These are phyloP conservation scores for Penicillium olsonii DNA, from an alignment of 2,329 filamentous ascomycete species.

Conservation along the genomic window DNA sequence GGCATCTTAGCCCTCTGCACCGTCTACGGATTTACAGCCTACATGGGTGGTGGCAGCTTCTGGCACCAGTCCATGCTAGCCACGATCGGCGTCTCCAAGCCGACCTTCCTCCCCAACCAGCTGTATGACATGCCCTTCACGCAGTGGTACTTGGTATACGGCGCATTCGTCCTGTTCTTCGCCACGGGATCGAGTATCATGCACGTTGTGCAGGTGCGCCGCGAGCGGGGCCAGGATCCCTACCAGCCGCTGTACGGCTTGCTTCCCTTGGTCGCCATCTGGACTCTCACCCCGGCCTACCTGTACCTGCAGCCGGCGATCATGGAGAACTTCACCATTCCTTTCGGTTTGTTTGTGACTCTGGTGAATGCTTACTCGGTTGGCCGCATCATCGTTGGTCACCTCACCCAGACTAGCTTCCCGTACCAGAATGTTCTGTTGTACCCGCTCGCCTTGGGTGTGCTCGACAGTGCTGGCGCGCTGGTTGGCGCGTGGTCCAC, in stretches of 20 bases:
- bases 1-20: conserved; percentile 81
- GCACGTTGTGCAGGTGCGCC: conserved; percentile 82
- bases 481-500: conserved; percentile 69
- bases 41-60: conserved; percentile 84
- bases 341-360: conserved; percentile 85
- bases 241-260: conserved; percentile 73
- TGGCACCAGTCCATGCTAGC: conserved; percentile 83
- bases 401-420: conserved; percentile 83
- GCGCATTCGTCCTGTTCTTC: conserved; percentile 74
- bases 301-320: conserved; percentile 83
- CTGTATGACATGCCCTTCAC: conserved; percentile 83
- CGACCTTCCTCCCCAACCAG: conserved; percentile 64
- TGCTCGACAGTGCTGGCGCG: conserved; percentile 79
- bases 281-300: conserved; percentile 76
- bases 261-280: conserved; percentile 75
- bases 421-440: conserved; percentile 87
- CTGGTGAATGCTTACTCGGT: conserved; percentile 93
- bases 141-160: conserved; percentile 90
- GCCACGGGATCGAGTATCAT: conserved; percentile 74
- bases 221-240: conserved; percentile 69
- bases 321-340: conserved; percentile 78
- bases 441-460: conserved; percentile 73
- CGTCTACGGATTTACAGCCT: conserved; percentile 81
- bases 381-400: conserved; percentile 92
- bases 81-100: conserved; percentile 67